Conservation (phyloP, 768 basidiomycete genomes). For the Hygrophoropsis aurantiaca region DNA sequence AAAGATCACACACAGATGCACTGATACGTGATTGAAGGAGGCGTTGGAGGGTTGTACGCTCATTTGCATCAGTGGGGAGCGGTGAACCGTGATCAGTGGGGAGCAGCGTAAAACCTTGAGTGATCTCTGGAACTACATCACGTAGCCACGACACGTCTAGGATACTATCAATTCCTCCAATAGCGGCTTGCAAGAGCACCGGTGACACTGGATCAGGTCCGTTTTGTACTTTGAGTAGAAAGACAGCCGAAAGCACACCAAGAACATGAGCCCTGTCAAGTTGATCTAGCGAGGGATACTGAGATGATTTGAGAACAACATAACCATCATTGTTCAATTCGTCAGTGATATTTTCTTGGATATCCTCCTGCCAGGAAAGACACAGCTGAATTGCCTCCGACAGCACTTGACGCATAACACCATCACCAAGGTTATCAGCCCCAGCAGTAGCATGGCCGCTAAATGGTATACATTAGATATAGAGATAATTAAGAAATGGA, state of each 20-base stretch:
- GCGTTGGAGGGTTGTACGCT: not conserved
- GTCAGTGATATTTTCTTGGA: no score
- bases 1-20: not conserved
- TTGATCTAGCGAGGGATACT: not conserved
- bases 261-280: not conserved
- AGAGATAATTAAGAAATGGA: not conserved
- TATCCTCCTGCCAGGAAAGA: not conserved
- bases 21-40: not conserved
- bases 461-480: not conserved
- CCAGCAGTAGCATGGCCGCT: not conserved
- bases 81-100: no score
- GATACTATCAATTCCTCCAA: not conserved
- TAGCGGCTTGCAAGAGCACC: not conserved
- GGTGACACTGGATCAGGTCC: not conserved
- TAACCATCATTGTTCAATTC: not conserved
- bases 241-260: not conserved
- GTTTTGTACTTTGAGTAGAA: not conserved
- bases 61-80: not conserved
- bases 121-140: no score
- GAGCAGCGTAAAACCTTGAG: no score
- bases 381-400: conserved; percentile 1
- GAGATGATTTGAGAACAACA: not conserved
- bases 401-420: not conserved
- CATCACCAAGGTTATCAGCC: no score
- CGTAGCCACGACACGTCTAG: not conserved